Conservation (phyloP, 768 basidiomycete genomes). For the Chalciporus pseudorubinellus region DNA sequence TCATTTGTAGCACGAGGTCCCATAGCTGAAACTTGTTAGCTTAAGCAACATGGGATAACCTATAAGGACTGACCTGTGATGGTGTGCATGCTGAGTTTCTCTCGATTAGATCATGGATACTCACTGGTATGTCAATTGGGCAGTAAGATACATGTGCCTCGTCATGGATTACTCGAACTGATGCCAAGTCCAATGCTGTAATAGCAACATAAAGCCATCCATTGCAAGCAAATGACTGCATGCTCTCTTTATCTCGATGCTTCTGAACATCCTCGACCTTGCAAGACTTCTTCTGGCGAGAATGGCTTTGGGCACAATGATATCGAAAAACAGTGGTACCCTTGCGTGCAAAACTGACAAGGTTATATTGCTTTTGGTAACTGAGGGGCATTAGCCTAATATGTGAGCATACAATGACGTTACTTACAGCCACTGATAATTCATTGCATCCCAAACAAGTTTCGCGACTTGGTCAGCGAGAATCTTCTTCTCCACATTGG, state of each 20-base stretch:
- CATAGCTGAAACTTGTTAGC: neutral
- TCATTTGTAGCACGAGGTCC: neutral
- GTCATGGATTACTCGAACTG: neutral
- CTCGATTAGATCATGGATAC: neutral
- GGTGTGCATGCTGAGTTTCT: neutral
- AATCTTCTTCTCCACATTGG: neutral
- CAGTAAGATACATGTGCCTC: neutral
- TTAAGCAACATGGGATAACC: neutral
- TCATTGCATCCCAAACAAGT: neutral
- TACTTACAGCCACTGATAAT: neutral
- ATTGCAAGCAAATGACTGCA: neutral
- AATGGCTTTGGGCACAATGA: neutral
- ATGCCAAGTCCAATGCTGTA: neutral
- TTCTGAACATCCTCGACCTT: neutral
- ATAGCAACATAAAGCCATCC: neutral
- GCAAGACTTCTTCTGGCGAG: neutral
- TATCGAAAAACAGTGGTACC: neutral
- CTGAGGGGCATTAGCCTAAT: neutral
- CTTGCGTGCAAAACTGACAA: neutral
- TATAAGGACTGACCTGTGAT: neutral
- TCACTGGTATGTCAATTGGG: neutral
- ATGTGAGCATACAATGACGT: neutral
- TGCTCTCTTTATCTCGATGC: neutral
- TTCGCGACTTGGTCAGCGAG: neutral
- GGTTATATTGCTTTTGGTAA: neutral